Conservation (phyloP, 2,329 filamentous ascomycete species). For the Diaporthe sp. region DNA sequence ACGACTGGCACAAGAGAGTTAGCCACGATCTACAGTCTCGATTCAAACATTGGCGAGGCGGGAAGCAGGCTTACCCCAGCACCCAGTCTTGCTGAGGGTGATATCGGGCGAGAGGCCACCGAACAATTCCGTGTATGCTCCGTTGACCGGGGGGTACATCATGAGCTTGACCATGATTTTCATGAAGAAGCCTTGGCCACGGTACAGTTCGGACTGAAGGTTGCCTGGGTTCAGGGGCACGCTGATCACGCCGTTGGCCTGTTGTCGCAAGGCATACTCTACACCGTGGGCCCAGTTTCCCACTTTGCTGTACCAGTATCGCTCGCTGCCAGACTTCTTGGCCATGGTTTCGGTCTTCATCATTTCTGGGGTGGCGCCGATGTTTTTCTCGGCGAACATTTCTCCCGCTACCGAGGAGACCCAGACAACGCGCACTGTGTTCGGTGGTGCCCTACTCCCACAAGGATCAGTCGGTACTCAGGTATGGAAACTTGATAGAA, state of each 20-base stretch:
- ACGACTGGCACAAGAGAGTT: conserved; percentile 46
- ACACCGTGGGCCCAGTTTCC: conserved; percentile 44
- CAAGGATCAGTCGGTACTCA: neutral
- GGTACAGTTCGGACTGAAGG: conserved; percentile 25
- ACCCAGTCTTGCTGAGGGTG: conserved; percentile 6
- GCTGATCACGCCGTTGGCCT: conserved; percentile 45
- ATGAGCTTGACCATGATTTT: neutral
- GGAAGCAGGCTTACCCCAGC: conserved; percentile 11
- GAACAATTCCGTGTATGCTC: conserved; percentile 30
- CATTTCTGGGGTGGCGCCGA: neutral
- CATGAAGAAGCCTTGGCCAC: neutral
- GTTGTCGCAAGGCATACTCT: conserved; percentile 45
- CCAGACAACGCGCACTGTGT: conserved; percentile 29
- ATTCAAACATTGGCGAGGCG: neutral
- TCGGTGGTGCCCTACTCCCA: neutral
- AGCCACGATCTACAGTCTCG: neutral
- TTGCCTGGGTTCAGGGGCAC: conserved; percentile 39
- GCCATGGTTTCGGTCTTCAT: conserved; percentile 10
- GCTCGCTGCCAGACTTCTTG: conserved; percentile 5
- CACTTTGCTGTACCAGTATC: conserved; percentile 48
- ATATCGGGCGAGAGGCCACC: conserved; percentile 29
- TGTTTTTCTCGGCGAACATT: conserved; percentile 1
- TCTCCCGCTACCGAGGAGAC: conserved; percentile 4
- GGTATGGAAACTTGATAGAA: neutral
- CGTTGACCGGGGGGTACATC: conserved; percentile 15